A percentile compares a stretch with the other conserved stretches of the same genome.
These are phyloP conservation scores for Olyra latifolia DNA, from an alignment of 176 grass and related monocot species.

Conservation along the genomic window DNA sequence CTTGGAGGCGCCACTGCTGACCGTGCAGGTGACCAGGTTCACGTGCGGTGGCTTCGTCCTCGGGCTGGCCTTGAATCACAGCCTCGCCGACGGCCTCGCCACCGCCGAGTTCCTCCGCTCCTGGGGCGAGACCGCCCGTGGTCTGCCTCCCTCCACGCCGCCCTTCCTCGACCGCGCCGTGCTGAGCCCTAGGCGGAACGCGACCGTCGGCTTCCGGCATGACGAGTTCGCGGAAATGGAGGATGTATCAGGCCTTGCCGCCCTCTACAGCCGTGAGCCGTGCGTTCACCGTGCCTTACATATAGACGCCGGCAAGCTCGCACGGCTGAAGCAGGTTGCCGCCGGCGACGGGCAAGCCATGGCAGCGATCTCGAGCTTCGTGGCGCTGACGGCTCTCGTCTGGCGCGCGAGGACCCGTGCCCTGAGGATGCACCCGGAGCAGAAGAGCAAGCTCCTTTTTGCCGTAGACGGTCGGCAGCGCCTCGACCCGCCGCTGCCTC, in stretches of 20 bases:
- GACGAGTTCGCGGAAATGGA: conserved; percentile 54
- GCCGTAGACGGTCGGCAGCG: conserved; percentile 46
- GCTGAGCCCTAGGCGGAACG: conserved; percentile 34
- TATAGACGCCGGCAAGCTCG: conserved; percentile 37
- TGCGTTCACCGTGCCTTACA: conserved; percentile 34
- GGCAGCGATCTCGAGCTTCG: conserved; percentile 32
- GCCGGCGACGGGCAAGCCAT: neutral
- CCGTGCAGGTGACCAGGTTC: conserved; percentile 57
- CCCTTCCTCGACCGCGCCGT: conserved; percentile 42
- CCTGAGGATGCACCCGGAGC: conserved; percentile 36
- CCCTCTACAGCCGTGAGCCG: conserved; percentile 5
- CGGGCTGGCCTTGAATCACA: conserved; percentile 60
- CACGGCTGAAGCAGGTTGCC: conserved; percentile 23
- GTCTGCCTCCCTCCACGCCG: conserved; percentile 12
- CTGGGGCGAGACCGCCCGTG: conserved; percentile 46
- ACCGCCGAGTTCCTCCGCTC: conserved; percentile 45
- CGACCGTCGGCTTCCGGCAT: conserved; percentile 38
- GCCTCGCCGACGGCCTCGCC: conserved; percentile 46
- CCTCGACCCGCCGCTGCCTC: conserved; percentile 40
- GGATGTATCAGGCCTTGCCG: conserved; percentile 46
- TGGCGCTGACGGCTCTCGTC: conserved; percentile 53
- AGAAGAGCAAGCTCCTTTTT: conserved; percentile 59
- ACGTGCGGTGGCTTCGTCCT: conserved; percentile 50
- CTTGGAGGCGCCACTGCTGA: conserved; percentile 43
- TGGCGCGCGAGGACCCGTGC: conserved; percentile 39